phyloP scores from a whole-genome alignment of 1,284 basidiomycete genomes.

The Inonotus hispidus region DNA sequence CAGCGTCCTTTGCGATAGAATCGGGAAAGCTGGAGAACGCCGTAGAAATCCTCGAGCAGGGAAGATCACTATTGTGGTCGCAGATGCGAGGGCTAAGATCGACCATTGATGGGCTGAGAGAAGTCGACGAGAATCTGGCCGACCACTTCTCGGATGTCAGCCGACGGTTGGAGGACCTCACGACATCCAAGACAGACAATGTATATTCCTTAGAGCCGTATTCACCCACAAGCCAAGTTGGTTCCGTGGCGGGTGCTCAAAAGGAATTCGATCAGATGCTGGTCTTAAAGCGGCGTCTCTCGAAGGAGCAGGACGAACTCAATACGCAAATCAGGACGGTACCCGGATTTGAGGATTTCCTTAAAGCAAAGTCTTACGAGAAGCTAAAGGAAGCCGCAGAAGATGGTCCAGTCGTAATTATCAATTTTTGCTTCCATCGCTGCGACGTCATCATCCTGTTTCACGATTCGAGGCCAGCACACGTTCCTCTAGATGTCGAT shows the following conservation, averaged over 20 bases:
- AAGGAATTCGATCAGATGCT: not conserved
- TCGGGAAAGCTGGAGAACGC: not conserved
- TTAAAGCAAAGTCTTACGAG: slow-evolving; percentile 5
- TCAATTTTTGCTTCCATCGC: slow-evolving; percentile 8
- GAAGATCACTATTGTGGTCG: slow-evolving; percentile 2
- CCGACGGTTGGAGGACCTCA: not conserved
- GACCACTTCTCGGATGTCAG: not conserved
- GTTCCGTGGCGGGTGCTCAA: not conserved
- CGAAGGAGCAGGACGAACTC: slow-evolving; percentile 5
- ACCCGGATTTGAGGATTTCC: slow-evolving; percentile 13
- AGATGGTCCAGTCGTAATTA: slow-evolving; percentile 7
- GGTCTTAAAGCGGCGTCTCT: not conserved
- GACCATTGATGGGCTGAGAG: not conserved
- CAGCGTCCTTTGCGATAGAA: slow-evolving; percentile 1
- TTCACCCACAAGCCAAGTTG: too few relatives aligned
- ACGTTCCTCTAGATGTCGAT: not conserved
- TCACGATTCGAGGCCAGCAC: not conserved
- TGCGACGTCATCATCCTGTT: not conserved
- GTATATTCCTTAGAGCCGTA: not conserved
- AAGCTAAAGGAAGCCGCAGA: slow-evolving; percentile 14
- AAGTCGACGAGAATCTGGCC: not conserved
- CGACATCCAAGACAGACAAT: too few relatives aligned
- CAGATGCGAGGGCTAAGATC: slow-evolving; percentile 1
- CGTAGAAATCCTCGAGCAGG: slow-evolving; percentile 4
- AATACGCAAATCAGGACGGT: slow-evolving; percentile 3